Evolutionary conservation across 495 filamentous ascomycete species (phyloP).

Genomic region (Aspergillus indologenus): DNA sequence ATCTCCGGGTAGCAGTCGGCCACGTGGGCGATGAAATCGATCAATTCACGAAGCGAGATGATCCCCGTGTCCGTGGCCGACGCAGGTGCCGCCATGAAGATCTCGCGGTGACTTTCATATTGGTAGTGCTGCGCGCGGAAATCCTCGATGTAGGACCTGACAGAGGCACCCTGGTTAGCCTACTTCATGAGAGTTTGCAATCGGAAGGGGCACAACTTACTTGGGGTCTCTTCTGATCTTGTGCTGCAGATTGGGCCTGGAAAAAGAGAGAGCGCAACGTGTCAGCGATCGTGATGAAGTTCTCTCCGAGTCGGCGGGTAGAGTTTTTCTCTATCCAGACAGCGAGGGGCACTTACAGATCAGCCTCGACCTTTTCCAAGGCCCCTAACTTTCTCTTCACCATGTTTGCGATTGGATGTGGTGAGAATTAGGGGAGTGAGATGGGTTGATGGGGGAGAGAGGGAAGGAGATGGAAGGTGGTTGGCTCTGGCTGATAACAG

Average conservation of each 20-base stretch:
- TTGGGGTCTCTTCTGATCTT: conserved; percentile 82
- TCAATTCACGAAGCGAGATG: conserved; percentile 76
- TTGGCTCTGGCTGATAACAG: conserved; percentile 15
- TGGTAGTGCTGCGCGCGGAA: conserved; percentile 86
- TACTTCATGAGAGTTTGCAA: background rate
- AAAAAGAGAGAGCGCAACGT: conserved; percentile 12
- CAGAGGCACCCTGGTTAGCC: conserved; percentile 8
- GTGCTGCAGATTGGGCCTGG: conserved; percentile 78
- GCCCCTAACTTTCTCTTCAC: conserved; percentile 84
- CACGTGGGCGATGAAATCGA: conserved; percentile 88
- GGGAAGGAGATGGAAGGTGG: conserved; percentile 22
- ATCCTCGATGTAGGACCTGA: conserved; percentile 77
- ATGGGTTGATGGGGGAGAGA: conserved; percentile 12
- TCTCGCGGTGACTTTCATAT: conserved; percentile 86
- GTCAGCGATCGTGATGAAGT: conserved; percentile 27
- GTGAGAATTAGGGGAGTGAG: conserved; percentile 6
- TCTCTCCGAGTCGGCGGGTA: too few relatives aligned
- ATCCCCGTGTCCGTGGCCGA: conserved; percentile 71
- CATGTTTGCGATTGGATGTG: conserved; percentile 46
- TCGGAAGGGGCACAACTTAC: conserved; percentile 40
- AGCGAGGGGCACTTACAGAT: conserved; percentile 53
- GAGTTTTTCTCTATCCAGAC: conserved; percentile 15
- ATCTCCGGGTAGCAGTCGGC: conserved; percentile 87
- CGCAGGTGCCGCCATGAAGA: conserved; percentile 79
- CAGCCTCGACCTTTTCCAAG: conserved; percentile 91